phyloP scores from a whole-genome alignment of 305 asterid genomes.

The Plantago lanceolata region DNA sequence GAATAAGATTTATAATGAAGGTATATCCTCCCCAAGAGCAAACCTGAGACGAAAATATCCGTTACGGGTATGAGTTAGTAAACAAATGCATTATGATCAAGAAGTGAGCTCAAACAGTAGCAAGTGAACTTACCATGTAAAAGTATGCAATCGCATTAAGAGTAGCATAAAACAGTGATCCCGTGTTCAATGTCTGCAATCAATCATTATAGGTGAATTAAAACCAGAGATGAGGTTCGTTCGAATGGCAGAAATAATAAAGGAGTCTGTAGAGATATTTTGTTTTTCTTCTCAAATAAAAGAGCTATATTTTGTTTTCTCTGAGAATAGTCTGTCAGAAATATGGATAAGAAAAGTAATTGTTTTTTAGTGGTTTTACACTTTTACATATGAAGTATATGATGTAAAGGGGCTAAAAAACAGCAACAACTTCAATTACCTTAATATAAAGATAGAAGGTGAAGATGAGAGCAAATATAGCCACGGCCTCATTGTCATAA shows the following conservation, averaged over 20 bases:
- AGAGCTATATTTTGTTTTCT: slow-evolving; percentile 3
- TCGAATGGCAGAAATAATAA: no score
- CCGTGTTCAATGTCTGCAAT: slow-evolving; percentile 92
- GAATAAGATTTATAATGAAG: slow-evolving; percentile 94
- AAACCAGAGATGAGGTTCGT: background rate
- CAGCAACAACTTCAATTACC: slow-evolving; percentile 42
- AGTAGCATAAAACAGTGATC: slow-evolving; percentile 94
- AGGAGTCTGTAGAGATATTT: no score
- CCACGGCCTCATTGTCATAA: slow-evolving; percentile 99
- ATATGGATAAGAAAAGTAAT: slow-evolving; percentile 16
- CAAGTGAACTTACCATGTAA: slow-evolving; percentile 65
- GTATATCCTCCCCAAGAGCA: slow-evolving; percentile 99
- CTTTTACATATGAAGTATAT: background rate
- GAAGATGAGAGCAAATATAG: slow-evolving; percentile 93
- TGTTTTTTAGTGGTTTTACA: slow-evolving; percentile 12
- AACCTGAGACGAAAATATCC: slow-evolving; percentile 46
- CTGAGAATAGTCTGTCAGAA: slow-evolving; percentile 16
- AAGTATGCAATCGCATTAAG: slow-evolving; percentile 88
- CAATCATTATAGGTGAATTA: slow-evolving; percentile 29
- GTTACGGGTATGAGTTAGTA: slow-evolving; percentile 16
- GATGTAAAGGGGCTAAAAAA: slow-evolving; percentile 13
- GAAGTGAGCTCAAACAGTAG: slow-evolving; percentile 19
- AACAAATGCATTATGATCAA: slow-evolving; percentile 12
- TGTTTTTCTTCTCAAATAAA: slow-evolving; percentile 1
- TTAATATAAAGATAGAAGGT: slow-evolving; percentile 93